A percentile compares a stretch with the other conserved stretches of the same genome.
These are phyloP conservation scores for Trichoderma simmonsii DNA, from an alignment of 2,329 filamentous ascomycete genomes.

Conservation along the genomic window DNA sequence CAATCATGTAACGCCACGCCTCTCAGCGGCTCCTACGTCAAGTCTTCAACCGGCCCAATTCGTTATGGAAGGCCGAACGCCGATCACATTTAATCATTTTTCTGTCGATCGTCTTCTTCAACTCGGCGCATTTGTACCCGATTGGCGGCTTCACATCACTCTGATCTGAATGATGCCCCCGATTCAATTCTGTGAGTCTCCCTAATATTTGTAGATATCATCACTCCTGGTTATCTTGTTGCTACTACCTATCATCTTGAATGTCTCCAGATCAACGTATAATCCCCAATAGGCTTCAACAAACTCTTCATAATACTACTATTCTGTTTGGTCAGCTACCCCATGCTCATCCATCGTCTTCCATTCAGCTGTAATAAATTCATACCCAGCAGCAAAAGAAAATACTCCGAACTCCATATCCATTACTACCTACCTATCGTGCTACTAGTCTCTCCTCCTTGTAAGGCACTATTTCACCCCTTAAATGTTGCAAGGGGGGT, in stretches of 20 bases:
- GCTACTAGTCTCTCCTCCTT: background rate
- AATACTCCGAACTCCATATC: background rate
- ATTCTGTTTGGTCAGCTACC: background rate
- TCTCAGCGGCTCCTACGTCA: background rate
- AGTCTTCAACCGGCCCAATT: background rate
- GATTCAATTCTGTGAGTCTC: background rate
- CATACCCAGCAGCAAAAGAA: background rate
- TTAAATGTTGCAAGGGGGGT: conserved; percentile 4
- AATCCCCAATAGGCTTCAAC: background rate
- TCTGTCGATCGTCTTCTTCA: background rate
- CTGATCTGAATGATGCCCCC: background rate
- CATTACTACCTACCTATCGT: background rate
- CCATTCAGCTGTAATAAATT: background rate
- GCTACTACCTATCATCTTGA: background rate
- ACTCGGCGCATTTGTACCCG: conserved; percentile 4
- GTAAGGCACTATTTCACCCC: background rate
- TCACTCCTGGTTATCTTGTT: background rate
- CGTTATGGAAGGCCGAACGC: background rate
- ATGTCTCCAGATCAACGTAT: background rate
- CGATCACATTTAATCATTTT: background rate
- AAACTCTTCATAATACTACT: background rate
- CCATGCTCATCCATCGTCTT: background rate
- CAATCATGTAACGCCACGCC: background rate
- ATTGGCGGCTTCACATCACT: background rate
- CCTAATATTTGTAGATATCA: background rate